Percentiles rank a stretch among this genome's conserved stretches.
These are phyloP conservation scores for Lophiostoma macrostomum DNA, from an alignment of 495 filamentous ascomycete genomes.

Conservation along the genomic window DNA sequence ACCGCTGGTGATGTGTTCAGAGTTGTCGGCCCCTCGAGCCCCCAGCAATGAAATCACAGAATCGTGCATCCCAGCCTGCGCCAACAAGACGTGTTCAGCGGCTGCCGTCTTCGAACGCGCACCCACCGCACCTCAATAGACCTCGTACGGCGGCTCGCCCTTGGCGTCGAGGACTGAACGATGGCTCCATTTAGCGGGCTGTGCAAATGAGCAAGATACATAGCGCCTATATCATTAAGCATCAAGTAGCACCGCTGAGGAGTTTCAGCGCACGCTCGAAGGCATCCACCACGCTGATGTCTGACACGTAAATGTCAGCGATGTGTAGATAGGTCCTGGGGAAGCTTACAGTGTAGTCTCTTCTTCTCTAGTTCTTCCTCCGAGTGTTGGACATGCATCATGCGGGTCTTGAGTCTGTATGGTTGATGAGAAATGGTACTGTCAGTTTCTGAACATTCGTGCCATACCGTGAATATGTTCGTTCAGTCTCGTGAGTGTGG, in stretches of 20 bases:
- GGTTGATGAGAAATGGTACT: neutral
- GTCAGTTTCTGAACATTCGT: neutral
- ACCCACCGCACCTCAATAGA: no score
- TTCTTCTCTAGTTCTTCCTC: conserved; percentile 67
- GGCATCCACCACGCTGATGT: conserved; percentile 72
- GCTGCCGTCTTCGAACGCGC: no score
- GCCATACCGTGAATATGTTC: conserved; percentile 63
- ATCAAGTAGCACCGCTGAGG: conserved; percentile 42
- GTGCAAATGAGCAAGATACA: conserved; percentile 2
- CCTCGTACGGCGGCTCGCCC: no score
- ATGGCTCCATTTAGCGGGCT: neutral
- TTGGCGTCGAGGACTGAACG: neutral
- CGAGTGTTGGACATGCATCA: conserved; percentile 66
- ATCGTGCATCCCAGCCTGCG: neutral
- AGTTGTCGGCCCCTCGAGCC: no score
- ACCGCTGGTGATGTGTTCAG: no score
- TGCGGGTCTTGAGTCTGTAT: conserved; percentile 68
- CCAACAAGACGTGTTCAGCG: neutral
- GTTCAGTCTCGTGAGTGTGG: conserved; percentile 63
- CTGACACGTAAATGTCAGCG: conserved; percentile 46
- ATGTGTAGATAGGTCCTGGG: neutral
- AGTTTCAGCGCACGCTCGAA: conserved; percentile 76
- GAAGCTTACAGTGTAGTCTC: conserved; percentile 66
- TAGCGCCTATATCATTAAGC: conserved; percentile 15
- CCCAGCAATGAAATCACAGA: no score